Evolutionary conservation across 148 eudicot species (phyloP).

Genomic region (Beta vulgaris): DNA sequence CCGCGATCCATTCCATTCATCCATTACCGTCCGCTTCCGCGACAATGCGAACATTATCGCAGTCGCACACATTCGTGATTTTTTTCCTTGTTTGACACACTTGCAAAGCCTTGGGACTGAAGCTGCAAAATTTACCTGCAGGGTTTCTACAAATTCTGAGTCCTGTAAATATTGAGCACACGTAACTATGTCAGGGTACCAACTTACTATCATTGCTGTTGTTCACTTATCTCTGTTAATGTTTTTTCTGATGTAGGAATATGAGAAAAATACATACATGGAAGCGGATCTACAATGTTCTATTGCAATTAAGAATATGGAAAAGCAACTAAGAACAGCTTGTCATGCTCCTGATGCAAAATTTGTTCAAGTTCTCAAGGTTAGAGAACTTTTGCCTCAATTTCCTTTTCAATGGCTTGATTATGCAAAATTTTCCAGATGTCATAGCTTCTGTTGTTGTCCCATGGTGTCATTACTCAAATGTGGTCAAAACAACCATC

Average conservation of each 20-base stretch:
- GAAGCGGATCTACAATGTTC: slow-evolving; percentile 85
- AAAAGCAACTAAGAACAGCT: slow-evolving; percentile 74
- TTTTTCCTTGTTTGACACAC: too few relatives aligned
- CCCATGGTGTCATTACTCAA: neutral
- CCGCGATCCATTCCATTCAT: too few relatives aligned
- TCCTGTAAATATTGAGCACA: neutral
- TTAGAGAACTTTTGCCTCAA: slow-evolving; percentile 12
- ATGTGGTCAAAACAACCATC: neutral
- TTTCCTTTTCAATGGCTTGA: neutral
- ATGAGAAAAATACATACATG: slow-evolving; percentile 75
- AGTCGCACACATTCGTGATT: too few relatives aligned
- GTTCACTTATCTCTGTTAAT: slow-evolving; percentile 1
- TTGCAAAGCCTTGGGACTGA: neutral
- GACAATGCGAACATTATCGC: too few relatives aligned
- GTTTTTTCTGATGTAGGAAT: slow-evolving; percentile 50
- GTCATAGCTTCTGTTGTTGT: neutral
- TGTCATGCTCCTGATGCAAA: slow-evolving; percentile 75
- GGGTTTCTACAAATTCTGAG: neutral
- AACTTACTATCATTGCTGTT: neutral
- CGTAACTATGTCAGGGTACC: neutral
- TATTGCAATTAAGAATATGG: slow-evolving; percentile 72
- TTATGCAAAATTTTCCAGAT: neutral
- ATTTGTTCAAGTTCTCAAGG: slow-evolving; percentile 63
- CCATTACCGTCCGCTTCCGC: too few relatives aligned
- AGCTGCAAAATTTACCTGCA: neutral